These are phyloP conservation scores for Phlyctochytrium planicorne DNA, from an alignment of 192 early-diverging fungal species.

Conservation along the genomic window DNA sequence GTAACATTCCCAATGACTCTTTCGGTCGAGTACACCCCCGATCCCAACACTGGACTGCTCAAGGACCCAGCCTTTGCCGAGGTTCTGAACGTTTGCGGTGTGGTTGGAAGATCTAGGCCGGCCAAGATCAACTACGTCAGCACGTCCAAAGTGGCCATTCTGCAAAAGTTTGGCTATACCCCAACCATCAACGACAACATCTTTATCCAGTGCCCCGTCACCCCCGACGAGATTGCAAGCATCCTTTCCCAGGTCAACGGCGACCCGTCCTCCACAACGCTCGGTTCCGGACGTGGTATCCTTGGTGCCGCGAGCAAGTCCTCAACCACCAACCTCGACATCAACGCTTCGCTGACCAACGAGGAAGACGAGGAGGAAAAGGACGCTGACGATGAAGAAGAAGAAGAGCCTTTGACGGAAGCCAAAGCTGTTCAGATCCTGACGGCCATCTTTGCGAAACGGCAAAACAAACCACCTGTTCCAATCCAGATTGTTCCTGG, in stretches of 20 bases:
- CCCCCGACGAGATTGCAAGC: neutral
- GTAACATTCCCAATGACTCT: constrained; percentile 31
- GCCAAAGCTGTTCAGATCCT: too few species aligned
- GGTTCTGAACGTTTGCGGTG: constrained; percentile 32
- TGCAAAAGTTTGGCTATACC: constrained; percentile 21
- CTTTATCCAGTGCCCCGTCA: constrained; percentile 1
- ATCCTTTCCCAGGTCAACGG: neutral
- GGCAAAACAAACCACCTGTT: too few species aligned
- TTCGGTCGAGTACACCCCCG: constrained; percentile 23
- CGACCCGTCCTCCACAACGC: neutral
- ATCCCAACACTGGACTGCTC: constrained; percentile 22
- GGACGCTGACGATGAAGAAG: too few species aligned
- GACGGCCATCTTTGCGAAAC: too few species aligned
- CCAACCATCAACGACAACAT: constrained; percentile 13
- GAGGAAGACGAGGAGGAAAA: too few species aligned
- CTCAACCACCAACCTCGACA: too few species aligned
- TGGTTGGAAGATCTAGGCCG: constrained; percentile 13
- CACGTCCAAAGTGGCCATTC: constrained; percentile 14
- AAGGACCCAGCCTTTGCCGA: constrained; percentile 31
- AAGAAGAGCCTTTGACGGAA: too few species aligned
- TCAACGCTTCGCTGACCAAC: too few species aligned
- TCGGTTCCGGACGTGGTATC: neutral
- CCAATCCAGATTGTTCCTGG: too few species aligned
- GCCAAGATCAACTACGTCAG: constrained; percentile 31
- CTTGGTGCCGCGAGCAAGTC: neutral